phyloP scores from a whole-genome alignment of 1,139 yeast species.

The Yamadazyma triangularis region DNA sequence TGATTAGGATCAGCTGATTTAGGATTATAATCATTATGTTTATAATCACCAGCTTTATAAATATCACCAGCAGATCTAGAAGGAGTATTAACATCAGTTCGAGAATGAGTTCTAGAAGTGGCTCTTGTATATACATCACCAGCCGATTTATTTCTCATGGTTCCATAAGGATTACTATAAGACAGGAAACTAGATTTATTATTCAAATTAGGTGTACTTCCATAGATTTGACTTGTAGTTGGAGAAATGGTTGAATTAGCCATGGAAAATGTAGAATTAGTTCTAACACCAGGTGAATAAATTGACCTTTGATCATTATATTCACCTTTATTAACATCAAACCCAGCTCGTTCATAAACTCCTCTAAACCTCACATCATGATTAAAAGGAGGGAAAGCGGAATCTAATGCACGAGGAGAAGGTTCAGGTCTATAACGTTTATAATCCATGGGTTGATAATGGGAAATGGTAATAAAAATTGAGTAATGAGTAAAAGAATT shows the following conservation, averaged over 20 bases:
- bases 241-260: conserved; percentile 1
- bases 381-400: conserved; percentile 60
- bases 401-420: conserved; percentile 29
- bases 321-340: conserved; percentile 41
- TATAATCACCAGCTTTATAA: not conserved
- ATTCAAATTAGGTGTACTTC: conserved; percentile 1
- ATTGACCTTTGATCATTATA: not conserved
- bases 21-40: not conserved
- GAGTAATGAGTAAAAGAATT: no score
- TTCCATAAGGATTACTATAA: not conserved
- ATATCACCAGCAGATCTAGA: not conserved
- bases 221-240: not conserved
- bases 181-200: not conserved
- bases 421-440: conserved; percentile 19
- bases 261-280: conserved; percentile 5
- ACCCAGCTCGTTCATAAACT: conserved; percentile 65
- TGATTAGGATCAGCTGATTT: no score
- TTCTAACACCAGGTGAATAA: conserved; percentile 6
- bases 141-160: conserved; percentile 5
- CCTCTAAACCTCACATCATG: conserved; percentile 52
- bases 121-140: conserved; percentile 5
- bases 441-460: no score
- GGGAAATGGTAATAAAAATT: no score
- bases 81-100: not conserved
- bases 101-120: not conserved